Evolutionary conservation across 345 rosid species (phyloP).

Genomic region (Lenwebbia sp.): DNA sequence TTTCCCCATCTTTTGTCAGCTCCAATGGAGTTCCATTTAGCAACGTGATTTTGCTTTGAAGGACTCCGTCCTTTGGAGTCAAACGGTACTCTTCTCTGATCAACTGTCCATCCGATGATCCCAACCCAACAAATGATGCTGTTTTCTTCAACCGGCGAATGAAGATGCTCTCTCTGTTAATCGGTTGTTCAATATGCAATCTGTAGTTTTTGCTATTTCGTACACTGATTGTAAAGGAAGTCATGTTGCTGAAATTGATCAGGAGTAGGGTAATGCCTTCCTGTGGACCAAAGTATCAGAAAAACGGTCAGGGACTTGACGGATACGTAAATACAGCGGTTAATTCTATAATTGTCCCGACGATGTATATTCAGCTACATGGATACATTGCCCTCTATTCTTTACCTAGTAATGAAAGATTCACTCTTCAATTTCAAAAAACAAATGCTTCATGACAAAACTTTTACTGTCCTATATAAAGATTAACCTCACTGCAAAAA

Average conservation of each 20-base stretch:
- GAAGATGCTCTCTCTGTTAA: constrained; percentile 16
- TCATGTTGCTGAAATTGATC: constrained; percentile 70
- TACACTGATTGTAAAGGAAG: constrained; percentile 31
- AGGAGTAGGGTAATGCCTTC: constrained; percentile 71
- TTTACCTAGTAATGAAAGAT: not conserved
- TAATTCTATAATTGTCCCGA: not conserved
- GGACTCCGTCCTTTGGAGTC: constrained; percentile 54
- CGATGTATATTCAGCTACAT: not conserved
- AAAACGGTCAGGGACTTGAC: not conserved
- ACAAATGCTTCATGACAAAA: not conserved
- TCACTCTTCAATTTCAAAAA: not conserved
- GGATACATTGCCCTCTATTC: not conserved
- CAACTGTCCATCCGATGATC: constrained; percentile 32
- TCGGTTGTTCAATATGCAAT: constrained; percentile 5
- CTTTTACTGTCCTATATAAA: not conserved
- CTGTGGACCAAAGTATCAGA: constrained; percentile 20
- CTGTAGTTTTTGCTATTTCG: constrained; percentile 33
- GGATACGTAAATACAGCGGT: not conserved
- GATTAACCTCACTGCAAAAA: not conserved
- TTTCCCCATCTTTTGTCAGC: constrained; percentile 36
- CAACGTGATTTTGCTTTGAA: constrained; percentile 56
- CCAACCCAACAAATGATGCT: constrained; percentile 53
- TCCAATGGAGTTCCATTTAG: constrained; percentile 66
- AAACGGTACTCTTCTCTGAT: constrained; percentile 87
- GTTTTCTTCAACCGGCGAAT: constrained; percentile 37